Percentiles rank a stretch among this genome's conserved stretches.
Conservation (phyloP, 129 eudicot genomes). For the Sambucus nigra region DNA sequence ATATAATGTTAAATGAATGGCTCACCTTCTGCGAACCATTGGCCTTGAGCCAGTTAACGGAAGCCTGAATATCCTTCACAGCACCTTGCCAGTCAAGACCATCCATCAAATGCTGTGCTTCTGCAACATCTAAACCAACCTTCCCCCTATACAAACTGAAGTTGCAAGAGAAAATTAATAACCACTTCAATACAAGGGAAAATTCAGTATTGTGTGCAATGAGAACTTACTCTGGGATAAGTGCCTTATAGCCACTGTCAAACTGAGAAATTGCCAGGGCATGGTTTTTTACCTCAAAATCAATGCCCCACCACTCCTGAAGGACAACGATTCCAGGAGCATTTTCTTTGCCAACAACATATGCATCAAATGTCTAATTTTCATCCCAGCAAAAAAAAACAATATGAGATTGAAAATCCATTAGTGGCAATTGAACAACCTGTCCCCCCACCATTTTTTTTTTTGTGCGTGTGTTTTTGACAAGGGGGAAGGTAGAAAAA, state of each 20-base stretch:
- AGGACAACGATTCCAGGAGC: constrained; percentile 95
- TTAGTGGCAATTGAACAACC: neutral
- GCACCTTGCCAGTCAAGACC: constrained; percentile 98
- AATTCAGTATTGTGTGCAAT: neutral
- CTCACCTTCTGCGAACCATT: constrained; percentile 88
- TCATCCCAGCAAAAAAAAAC: constrained; percentile 1
- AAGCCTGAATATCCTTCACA: constrained; percentile 86
- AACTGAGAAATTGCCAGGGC: constrained; percentile 69
- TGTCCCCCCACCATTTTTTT: no score
- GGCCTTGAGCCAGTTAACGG: constrained; percentile 90
- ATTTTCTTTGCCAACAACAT: constrained; percentile 86
- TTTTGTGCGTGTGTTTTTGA: no score
- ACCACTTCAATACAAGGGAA: neutral
- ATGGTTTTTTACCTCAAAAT: constrained; percentile 85
- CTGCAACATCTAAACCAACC: constrained; percentile 90
- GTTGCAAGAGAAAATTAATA: neutral
- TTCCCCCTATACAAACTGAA: constrained; percentile 85
- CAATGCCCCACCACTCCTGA: constrained; percentile 99
- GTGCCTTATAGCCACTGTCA: constrained; percentile 60
- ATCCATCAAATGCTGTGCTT: constrained; percentile 95
- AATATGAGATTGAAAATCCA: neutral
- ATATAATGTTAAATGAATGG: neutral
- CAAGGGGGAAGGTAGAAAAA: no score
- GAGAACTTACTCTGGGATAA: constrained; percentile 74
- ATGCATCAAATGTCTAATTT: constrained; percentile 71